Base-by-base conservation (phyloP, 352 stramenopile genomes). In the Globisporangium orthogonon region DNA sequence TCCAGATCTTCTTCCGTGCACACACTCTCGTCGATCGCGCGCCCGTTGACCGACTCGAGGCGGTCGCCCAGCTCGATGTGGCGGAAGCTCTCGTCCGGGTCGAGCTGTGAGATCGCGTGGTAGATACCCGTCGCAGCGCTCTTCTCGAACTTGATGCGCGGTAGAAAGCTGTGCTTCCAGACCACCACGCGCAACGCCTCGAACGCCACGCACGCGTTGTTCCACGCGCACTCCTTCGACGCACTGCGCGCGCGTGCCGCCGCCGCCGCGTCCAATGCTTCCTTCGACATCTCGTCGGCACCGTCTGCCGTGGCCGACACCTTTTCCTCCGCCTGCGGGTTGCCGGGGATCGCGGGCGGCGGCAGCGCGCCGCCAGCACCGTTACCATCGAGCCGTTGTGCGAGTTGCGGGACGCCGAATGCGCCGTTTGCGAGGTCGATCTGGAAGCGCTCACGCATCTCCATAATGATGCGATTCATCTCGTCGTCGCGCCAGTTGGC, bases 391-490 rank as follows among this genome's bases (percentile, higher is more conserved):
- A 23, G 7, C 11, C 5, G 11, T 17, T 7, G 15, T 0, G 41
- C 41, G 41, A 89, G 60, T 23, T 72, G 60, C 29, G 74, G 23
- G 23, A 23, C 23, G 23, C 23, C 70, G 57, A 92, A 88, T 18
- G 64, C 65, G 18, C 74, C 67, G 41, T 74, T 80, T 40, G 76
- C 78, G 73, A 92, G 85, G 69, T 94, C 84, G 41, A 62, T 88
- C 63, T 92, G 81, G 60, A 94, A 88, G 5, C 83, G 80, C 58
- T 91, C 83, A 39, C 84, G 78, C 80, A 94, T 91, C 62, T 94
- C 82, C 73, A 91, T 89, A 58, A 91, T 91, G 57, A 94, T 94
- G 50, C 83, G 83, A 67, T 94, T 94, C 84, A 94, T 94, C 65
- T 94, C 84, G 46, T 89, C 84, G 59, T 94, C 84, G 41, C 78